Percentiles rank a stretch among this genome's conserved stretches.
Evolutionary conservation across 2,329 filamentous ascomycete genomes (phyloP).

Genomic region (Cadophora sp.): DNA sequence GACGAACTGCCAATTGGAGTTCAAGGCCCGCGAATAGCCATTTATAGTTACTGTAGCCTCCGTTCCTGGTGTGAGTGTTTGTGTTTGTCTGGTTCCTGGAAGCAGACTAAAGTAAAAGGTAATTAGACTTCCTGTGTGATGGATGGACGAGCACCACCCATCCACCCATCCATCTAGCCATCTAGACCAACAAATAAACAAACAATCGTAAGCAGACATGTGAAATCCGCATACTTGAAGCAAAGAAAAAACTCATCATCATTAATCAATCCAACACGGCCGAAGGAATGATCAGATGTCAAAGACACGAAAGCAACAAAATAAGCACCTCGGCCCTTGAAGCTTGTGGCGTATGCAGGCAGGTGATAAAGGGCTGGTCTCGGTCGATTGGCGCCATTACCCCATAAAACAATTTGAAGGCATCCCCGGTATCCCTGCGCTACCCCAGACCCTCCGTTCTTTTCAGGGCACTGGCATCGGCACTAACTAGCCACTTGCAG

Average conservation of each 20-base stretch:
- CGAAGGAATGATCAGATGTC: constrained; percentile 14
- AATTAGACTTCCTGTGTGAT: not conserved
- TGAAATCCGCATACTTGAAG: not conserved
- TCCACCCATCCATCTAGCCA: not conserved
- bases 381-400: constrained; percentile 13
- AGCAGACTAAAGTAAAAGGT: not conserved
- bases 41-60: too few species aligned
- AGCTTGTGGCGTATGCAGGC: not conserved
- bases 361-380: not conserved
- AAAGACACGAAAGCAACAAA: not conserved
- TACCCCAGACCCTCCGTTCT: constrained; percentile 11
- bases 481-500: not conserved
- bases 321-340: constrained; percentile 16
- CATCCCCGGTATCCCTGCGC: not conserved
- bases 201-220: not conserved
- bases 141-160: not conserved
- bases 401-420: constrained; percentile 14
- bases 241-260: too few species aligned
- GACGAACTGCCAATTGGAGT: constrained; percentile 2
- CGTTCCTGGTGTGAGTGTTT: not conserved
- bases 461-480: not conserved
- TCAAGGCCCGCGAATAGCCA: not conserved
- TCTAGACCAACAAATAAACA: not conserved
- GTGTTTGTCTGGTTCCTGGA: constrained; percentile 3
- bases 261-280: not conserved